phyloP scores from a whole-genome alignment of 495 filamentous ascomycete species.

The Ramalina peruviana region DNA sequence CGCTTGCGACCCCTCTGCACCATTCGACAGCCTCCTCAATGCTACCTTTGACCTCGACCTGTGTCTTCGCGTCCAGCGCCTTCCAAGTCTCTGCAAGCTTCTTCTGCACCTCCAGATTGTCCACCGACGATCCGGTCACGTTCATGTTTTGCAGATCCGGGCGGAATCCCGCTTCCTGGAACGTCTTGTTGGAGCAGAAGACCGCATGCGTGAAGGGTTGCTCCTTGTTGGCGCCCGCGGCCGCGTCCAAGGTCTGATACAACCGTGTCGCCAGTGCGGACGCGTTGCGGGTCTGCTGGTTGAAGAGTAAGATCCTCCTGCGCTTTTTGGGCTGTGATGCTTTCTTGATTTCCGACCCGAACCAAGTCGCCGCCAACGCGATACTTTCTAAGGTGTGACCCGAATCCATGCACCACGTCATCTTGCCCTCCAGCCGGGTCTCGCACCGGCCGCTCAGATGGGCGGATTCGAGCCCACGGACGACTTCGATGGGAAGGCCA shows the following conservation, averaged over 20 bases:
- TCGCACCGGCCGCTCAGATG: slow-evolving; percentile 77
- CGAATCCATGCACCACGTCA: slow-evolving; percentile 82
- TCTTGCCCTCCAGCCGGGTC: slow-evolving; percentile 46
- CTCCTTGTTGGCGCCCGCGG: slow-evolving; percentile 32
- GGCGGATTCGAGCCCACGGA: slow-evolving; percentile 59
- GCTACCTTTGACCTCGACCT: slow-evolving; percentile 53
- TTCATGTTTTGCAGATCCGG: slow-evolving; percentile 68
- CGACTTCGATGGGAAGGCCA: slow-evolving; percentile 50
- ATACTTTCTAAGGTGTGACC: slow-evolving; percentile 88
- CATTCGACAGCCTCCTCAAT: slow-evolving; percentile 76
- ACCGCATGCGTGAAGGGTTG: slow-evolving; percentile 63
- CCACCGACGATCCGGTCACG: slow-evolving; percentile 50
- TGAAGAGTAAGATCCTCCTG: slow-evolving; percentile 72
- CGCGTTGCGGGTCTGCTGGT: slow-evolving; percentile 80
- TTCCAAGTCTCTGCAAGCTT: slow-evolving; percentile 62
- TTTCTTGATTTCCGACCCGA: slow-evolving; percentile 39
- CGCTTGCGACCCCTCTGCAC: slow-evolving; percentile 40
- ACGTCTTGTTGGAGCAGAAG: slow-evolving; percentile 84
- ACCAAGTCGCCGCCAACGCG: slow-evolving; percentile 67
- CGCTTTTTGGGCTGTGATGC: neutral
- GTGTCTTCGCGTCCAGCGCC: slow-evolving; percentile 43
- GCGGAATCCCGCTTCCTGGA: slow-evolving; percentile 51
- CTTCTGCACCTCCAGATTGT: slow-evolving; percentile 57
- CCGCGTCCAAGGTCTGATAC: slow-evolving; percentile 44
- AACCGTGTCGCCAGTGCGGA: slow-evolving; percentile 49